Base-by-base conservation (phyloP, 2,329 filamentous ascomycete genomes). In the Myriosclerotinia scirpicola region DNA sequence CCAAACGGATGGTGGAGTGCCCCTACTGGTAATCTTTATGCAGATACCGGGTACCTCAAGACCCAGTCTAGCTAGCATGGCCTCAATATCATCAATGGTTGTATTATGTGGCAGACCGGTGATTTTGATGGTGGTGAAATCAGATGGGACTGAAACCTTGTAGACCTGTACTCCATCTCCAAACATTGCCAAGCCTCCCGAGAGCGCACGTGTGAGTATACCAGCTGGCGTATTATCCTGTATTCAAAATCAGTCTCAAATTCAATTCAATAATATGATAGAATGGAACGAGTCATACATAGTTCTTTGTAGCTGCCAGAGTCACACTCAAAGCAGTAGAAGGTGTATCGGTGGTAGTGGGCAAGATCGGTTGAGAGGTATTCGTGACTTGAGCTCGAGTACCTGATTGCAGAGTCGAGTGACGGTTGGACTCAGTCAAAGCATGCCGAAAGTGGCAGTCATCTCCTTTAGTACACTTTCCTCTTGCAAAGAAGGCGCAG, bases 101-200 rank as follows among this genome's bases (percentile, higher is more conserved):
- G 62, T 70, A 64, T 59, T 67, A 56, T 64, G 52, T 17, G 65
- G 36, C 55, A 74, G 54, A 22, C 69, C 71, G 8, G 53, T 69
- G 30, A 75, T 71, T 20, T 66, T 69, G 30, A 68, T 68, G 50
- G 68, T 55, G 54, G 72, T 74, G 50, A 74, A 74, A 54, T 74
- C 73, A 40, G 69, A 52, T 5, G 72, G 69, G n/a, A 74, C 65
- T 36, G 68, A 69, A 14, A 75, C 60, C 67, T 73, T 74, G 17
- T 65, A 26, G 26, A 73, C 64, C 22, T 73, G 64, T 54, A 67
- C 73, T 14, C 67, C 67, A n/a, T 71, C 67, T 55, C 69, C 63
- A 65, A 72, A 75, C 46, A 65, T 65, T 36, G 69, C 68, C 22
- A 64, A 66, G 11, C 69, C 67, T 34, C 72, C 73, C n/a, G 44